Percentiles rank a stretch among this genome's conserved stretches.
Evolutionary conservation across 75 land plant species (phyloP).

Genomic region (Picea glauca): DNA sequence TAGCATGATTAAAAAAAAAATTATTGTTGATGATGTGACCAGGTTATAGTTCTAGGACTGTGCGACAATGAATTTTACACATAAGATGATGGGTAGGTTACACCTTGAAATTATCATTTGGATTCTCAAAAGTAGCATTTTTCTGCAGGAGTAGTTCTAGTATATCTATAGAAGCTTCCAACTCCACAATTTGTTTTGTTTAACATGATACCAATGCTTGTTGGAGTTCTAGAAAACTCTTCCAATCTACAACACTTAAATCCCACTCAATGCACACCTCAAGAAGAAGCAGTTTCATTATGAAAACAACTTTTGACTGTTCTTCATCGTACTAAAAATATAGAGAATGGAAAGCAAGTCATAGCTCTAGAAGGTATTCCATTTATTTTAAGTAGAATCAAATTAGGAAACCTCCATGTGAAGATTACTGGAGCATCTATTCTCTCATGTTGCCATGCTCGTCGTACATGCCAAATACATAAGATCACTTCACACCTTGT

Average conservation of each 20-base stretch:
- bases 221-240: constrained; percentile 32
- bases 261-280: constrained; percentile 29
- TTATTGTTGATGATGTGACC: too few species aligned
- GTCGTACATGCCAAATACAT: too few species aligned
- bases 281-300: constrained; percentile 29
- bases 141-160: constrained; percentile 36
- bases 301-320: constrained; percentile 33
- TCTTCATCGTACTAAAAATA: constrained; percentile 14
- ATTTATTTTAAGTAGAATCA: constrained; percentile 32
- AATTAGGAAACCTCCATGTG: constrained; percentile 25
- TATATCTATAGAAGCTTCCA: constrained; percentile 43
- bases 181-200: constrained; percentile 38
- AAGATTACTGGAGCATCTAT: constrained; percentile 19
- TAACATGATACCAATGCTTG: constrained; percentile 39
- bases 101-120: constrained; percentile 41
- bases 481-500: too few species aligned
- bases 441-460: constrained; percentile 20
- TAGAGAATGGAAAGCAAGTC: constrained; percentile 32
- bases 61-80: too few species aligned
- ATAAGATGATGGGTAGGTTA: too few species aligned
- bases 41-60: too few species aligned
- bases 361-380: constrained; percentile 37
- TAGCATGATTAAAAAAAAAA: too few species aligned
- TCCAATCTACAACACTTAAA: constrained; percentile 28
- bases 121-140: constrained; percentile 33